Evolutionary conservation across 2,329 filamentous ascomycete species (phyloP).

Genomic region (Botrytis fabae): DNA sequence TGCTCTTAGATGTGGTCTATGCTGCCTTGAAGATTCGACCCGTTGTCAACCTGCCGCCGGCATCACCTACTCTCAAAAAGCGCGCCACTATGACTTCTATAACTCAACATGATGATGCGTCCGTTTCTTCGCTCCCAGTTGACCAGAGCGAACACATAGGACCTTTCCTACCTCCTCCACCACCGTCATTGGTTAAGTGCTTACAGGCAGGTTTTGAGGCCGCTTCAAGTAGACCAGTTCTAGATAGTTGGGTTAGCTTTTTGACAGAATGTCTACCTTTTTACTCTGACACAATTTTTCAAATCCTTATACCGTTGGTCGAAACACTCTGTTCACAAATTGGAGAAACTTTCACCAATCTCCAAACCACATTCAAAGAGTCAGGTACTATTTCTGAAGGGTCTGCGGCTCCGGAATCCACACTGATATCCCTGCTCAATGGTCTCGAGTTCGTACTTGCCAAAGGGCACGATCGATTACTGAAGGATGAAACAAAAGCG

Average conservation of each 20-base stretch:
- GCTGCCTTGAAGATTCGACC: constrained; percentile 66
- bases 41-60: constrained; percentile 28
- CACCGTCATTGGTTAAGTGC: constrained; percentile 75
- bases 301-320: constrained; percentile 85
- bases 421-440: constrained; percentile 82
- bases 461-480: constrained; percentile 77
- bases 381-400: constrained; percentile 36
- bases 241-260: constrained; percentile 92
- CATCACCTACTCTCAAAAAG: constrained; percentile 37
- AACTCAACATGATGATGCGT: constrained; percentile 30
- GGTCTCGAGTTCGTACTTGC: constrained; percentile 90
- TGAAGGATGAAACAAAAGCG: constrained; percentile 71
- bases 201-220: constrained; percentile 80
- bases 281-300: constrained; percentile 82
- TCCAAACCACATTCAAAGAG: constrained; percentile 64
- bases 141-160: constrained; percentile 46
- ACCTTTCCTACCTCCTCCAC: constrained; percentile 54
- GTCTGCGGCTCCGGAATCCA: constrained; percentile 62
- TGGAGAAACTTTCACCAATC: constrained; percentile 65
- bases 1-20: constrained; percentile 76
- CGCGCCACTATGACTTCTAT: constrained; percentile 28
- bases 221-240: constrained; percentile 67
- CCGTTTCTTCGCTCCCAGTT: constrained; percentile 44
- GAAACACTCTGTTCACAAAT: constrained; percentile 86
- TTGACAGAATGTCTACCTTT: constrained; percentile 80